phyloP scores from a whole-genome alignment of 768 basidiomycete species.

The Hemileccinum impolitum region DNA sequence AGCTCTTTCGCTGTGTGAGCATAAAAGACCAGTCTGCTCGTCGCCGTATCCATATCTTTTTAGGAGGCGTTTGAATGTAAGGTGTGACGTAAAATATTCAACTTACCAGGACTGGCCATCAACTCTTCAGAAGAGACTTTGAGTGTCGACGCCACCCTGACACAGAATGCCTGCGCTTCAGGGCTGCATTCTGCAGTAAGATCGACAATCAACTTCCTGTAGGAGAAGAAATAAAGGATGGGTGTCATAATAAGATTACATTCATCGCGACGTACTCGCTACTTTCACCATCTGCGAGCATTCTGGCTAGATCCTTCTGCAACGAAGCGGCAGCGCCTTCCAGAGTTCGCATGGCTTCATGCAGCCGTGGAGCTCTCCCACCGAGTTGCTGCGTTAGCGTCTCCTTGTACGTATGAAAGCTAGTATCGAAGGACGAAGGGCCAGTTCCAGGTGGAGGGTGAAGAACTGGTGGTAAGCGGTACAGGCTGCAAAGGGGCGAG shows the following conservation, averaged over 20 bases:
- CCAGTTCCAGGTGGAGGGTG: conserved; percentile 39
- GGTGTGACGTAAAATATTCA: not conserved
- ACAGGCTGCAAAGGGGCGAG: conserved; percentile 54
- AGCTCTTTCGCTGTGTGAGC: conserved; percentile 50
- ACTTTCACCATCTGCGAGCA: conserved; percentile 39
- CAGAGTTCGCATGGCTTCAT: conserved; percentile 53
- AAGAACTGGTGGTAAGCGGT: conserved; percentile 49
- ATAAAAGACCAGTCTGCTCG: conserved; percentile 43
- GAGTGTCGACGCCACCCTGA: conserved; percentile 41
- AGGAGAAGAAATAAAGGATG: not conserved
- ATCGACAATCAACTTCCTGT: conserved; percentile 40
- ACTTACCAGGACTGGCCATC: conserved; percentile 36
- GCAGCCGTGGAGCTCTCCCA: conserved; percentile 60
- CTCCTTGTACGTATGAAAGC: conserved; percentile 62
- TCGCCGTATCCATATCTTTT: conserved; percentile 12
- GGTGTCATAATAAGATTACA: not conserved
- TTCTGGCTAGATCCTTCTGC: conserved; percentile 54
- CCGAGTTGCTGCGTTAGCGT: conserved; percentile 60
- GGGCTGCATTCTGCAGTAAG: conserved; percentile 48
- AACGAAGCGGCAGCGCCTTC: conserved; percentile 59
- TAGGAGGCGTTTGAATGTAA: conserved; percentile 3
- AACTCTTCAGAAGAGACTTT: conserved; percentile 33
- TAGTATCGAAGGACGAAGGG: conserved; percentile 34
- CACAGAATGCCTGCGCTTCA: conserved; percentile 47
- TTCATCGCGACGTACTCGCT: conserved; percentile 38